Evolutionary conservation across 2,329 filamentous ascomycete genomes (phyloP), one percentile per base, ranked within the genome.

Genomic region (Claviceps fusiformis): DNA sequence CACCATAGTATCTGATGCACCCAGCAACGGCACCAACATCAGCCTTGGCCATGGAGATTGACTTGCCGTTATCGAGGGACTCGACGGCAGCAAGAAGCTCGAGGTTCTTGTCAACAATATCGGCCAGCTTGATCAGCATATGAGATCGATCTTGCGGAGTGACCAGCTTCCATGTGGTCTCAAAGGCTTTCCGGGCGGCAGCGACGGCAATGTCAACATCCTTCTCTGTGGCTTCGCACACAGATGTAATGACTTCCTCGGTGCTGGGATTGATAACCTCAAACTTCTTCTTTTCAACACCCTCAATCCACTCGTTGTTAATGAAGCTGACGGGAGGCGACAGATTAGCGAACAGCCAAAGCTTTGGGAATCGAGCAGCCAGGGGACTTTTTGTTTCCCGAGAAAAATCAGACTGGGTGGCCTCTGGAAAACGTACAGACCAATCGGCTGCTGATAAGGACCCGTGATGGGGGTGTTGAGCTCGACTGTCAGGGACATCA

Each of bases 201-300:
- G 80, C 75, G 60, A 96, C 91, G 59, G 91, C 91, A 57, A 90
- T 74, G 70, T 84, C 82, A 69, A 85, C 75, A 74, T 93, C 89
- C 78, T 95, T 90, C 78, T 95, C 89, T 61, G 85, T 87, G 67
- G 85, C 91, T 75, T 95, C 90, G 68, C 82, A 75, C 63, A 95
- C 87, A 55, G 83, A 84, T 77, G 78, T 81, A 75, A 95, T 95
- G 66, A 89, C 82, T 72, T 90, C 83, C 72, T 95, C 91, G 61
- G 82, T 89, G 60, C 85, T 67, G 57, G 90, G 90, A 80, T 95
- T 95, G 78, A 93, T 85, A 71, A 90, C 87, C 74, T 95, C 89
- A 67, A 95, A 93, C 62, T 85, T 90, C 80, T 89, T 86, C 75
- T 90, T 90, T 64, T 95, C 88, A 60, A 86, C 83, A 68, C 83